phyloP scores from a whole-genome alignment of 202 grass and related monocot species.

The Thinopyrum obtusiflorum region DNA sequence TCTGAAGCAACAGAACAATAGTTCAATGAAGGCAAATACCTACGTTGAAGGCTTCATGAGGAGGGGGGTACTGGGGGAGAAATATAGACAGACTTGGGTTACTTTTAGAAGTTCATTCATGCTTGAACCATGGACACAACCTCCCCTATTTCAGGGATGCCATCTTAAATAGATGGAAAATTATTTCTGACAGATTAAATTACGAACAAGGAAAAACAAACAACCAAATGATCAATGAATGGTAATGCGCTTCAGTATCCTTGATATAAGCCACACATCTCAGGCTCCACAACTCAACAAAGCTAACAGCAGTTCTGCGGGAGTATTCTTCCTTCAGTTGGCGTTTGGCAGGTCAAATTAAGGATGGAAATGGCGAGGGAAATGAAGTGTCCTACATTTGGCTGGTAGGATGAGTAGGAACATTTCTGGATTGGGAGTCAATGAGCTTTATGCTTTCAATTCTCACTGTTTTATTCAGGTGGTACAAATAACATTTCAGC shows the following conservation, averaged over 20 bases:
- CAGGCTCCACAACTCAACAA: not conserved
- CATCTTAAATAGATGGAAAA: not conserved
- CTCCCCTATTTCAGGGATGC: not conserved
- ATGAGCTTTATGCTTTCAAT: not conserved
- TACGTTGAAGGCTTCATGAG: not conserved
- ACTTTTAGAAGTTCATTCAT: not conserved
- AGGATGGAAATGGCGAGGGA: not conserved
- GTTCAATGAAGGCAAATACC: not conserved
- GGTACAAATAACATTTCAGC: not conserved
- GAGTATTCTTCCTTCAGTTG: not conserved
- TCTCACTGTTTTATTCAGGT: slow-evolving; percentile 7
- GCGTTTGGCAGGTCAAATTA: not conserved
- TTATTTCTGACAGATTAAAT: not conserved
- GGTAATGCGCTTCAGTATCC: not conserved
- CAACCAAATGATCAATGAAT: not conserved
- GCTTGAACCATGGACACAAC: not conserved
- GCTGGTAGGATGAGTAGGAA: not conserved
- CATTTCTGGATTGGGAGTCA: not conserved
- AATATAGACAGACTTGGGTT: not conserved
- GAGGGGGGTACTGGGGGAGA: not conserved
- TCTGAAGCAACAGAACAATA: not conserved
- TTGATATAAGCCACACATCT: not conserved
- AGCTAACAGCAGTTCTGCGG: not conserved
- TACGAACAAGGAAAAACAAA: not conserved
- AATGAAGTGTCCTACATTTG: not conserved